Percentiles rank a stretch among this genome's conserved stretches.
These are phyloP conservation scores for Cryptococcus sp. DNA, from an alignment of 1,284 basidiomycete genomes.

Conservation along the genomic window DNA sequence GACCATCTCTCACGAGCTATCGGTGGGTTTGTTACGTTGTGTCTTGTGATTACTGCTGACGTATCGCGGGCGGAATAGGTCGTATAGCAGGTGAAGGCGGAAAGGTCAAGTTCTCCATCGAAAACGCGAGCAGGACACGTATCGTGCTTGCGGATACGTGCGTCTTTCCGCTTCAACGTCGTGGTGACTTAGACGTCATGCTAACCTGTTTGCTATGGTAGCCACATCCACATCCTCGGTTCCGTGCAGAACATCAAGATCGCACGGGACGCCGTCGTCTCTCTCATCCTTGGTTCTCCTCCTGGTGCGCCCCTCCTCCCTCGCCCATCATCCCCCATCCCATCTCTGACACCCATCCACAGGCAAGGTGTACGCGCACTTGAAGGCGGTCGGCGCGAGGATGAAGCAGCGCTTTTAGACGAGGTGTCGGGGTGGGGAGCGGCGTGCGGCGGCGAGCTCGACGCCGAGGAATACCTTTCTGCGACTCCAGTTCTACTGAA, in stretches of 20 bases:
- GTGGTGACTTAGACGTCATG: neutral
- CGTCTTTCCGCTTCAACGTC: conserved; percentile 39
- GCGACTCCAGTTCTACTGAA: neutral
- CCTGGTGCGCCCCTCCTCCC: conserved; percentile 58
- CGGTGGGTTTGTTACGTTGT: conserved; percentile 55
- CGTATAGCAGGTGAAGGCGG: conserved; percentile 98
- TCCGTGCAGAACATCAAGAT: conserved; percentile 83
- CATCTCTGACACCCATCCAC: neutral
- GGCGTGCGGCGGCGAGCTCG: neutral
- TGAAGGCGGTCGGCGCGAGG: conserved; percentile 84
- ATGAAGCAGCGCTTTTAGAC: conserved; percentile 74
- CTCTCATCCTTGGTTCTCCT: conserved; percentile 88
- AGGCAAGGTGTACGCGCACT: conserved; percentile 84
- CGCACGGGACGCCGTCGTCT: conserved; percentile 91
- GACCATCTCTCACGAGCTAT: conserved; percentile 96
- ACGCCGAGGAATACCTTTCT: neutral
- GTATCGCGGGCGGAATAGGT: conserved; percentile 58
- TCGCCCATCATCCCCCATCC: neutral
- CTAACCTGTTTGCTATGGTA: conserved; percentile 10
- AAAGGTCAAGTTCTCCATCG: conserved; percentile 97
- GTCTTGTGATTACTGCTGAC: no score
- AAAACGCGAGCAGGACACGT: conserved; percentile 91
- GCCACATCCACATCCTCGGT: conserved; percentile 59
- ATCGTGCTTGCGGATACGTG: conserved; percentile 96
- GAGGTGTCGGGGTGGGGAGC: neutral